phyloP scores from a whole-genome alignment of 176 grass and related monocot genomes.

The Tillandsia leiboldiana region DNA sequence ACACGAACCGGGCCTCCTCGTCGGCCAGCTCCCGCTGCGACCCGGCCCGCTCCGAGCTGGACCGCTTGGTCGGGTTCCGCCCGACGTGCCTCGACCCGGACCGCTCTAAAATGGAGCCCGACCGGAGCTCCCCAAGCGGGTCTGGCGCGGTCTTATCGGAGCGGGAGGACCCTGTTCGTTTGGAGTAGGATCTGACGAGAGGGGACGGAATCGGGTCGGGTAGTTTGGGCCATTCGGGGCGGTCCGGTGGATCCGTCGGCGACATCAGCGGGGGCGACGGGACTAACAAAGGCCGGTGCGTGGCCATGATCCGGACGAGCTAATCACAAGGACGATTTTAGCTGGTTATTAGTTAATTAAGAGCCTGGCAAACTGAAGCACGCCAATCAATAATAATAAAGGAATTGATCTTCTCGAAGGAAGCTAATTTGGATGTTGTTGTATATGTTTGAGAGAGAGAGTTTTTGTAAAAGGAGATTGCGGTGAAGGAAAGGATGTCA shows the following conservation, averaged over 20 bases:
- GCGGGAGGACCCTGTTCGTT: slow-evolving; percentile 6
- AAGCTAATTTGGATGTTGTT: slow-evolving; percentile 12
- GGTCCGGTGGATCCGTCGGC: neutral
- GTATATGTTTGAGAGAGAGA: slow-evolving; percentile 3
- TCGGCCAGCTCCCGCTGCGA: slow-evolving; percentile 75
- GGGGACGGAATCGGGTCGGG: slow-evolving; percentile 45
- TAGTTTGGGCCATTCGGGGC: slow-evolving; percentile 12
- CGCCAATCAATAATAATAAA: neutral
- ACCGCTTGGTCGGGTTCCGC: slow-evolving; percentile 25
- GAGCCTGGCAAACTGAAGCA: too few species aligned
- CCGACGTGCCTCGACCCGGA: slow-evolving; percentile 19
- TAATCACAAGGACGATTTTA: neutral
- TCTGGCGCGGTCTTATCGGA: neutral
- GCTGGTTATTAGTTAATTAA: too few species aligned
- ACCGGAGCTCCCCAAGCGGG: neutral
- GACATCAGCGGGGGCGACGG: slow-evolving; percentile 18
- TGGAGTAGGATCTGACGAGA: slow-evolving; percentile 34
- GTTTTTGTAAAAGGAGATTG: slow-evolving; percentile 6
- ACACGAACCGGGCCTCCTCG: slow-evolving; percentile 85
- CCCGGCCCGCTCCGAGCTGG: slow-evolving; percentile 49
- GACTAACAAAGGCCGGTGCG: slow-evolving; percentile 11
- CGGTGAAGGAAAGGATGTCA: neutral
- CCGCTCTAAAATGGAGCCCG: slow-evolving; percentile 34
- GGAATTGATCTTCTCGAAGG: neutral
- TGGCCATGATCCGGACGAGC: slow-evolving; percentile 21